Evolutionary conservation across 257 asterid species (phyloP).

Genomic region (Prunella vulgaris): DNA sequence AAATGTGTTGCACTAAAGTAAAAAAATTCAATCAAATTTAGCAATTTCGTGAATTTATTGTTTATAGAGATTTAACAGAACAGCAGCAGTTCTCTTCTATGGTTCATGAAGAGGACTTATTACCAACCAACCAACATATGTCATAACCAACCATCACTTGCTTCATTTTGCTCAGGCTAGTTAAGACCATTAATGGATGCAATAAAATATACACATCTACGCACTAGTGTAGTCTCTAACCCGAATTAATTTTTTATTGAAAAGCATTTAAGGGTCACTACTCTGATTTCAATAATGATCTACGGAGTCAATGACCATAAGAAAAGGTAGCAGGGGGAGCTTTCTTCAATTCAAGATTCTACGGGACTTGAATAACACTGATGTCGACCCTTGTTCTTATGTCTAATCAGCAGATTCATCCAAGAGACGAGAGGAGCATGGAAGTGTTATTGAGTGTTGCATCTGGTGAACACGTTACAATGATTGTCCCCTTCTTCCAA

Average conservation of each 20-base stretch:
- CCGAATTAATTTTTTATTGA: not conserved
- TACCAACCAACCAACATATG: constrained; percentile 13
- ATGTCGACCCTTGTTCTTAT: not conserved
- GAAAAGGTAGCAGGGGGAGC: not conserved
- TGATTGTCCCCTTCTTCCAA: not conserved
- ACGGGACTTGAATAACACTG: not conserved
- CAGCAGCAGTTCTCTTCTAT: not conserved
- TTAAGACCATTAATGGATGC: not conserved
- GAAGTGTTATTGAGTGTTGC: not conserved
- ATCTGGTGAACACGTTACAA: not conserved
- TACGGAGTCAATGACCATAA: not conserved
- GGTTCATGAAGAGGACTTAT: constrained; percentile 1
- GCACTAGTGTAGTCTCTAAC: not conserved
- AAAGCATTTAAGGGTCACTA: not conserved
- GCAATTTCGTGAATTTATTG: not conserved
- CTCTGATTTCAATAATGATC: not conserved
- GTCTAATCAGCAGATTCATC: not conserved
- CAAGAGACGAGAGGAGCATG: not conserved
- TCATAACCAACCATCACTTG: constrained; percentile 16
- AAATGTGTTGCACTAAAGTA: not conserved
- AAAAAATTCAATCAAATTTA: not conserved
- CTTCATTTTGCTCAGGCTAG: not conserved
- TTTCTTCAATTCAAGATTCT: not conserved
- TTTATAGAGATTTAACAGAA: not conserved
- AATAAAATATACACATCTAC: not conserved